Percentiles rank a stretch among this genome's conserved stretches.
phyloP scores from a whole-genome alignment of 441 rosid species.

The Populus hybrid region DNA sequence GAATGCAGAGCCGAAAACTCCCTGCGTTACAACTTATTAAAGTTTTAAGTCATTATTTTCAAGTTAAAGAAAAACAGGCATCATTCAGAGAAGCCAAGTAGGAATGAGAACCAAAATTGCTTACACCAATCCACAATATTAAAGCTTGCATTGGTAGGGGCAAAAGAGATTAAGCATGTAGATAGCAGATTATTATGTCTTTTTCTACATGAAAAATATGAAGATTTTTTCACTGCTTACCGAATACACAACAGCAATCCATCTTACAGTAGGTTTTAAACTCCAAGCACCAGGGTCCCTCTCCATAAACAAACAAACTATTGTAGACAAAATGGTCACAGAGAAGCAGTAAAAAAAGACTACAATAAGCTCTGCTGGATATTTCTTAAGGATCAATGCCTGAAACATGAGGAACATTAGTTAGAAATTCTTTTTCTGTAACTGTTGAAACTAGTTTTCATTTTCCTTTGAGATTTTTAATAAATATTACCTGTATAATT shows the following conservation, averaged over 20 bases:
- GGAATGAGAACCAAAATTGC: neutral
- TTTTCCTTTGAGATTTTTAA: neutral
- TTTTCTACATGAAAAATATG: neutral
- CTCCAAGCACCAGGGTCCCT: conserved; percentile 39
- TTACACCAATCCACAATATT: conserved; percentile 40
- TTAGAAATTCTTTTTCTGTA: neutral
- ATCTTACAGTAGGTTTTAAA: conserved; percentile 34
- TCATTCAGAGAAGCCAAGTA: neutral
- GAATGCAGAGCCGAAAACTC: conserved; percentile 57
- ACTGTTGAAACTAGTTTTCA: neutral
- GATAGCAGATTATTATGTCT: conserved; percentile 1
- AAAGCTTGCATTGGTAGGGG: conserved; percentile 29
- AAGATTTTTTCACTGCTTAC: conserved; percentile 31
- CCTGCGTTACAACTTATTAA: conserved; percentile 28
- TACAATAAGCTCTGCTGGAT: conserved; percentile 48
- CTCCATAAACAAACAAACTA: conserved; percentile 6
- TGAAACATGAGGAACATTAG: conserved; percentile 2
- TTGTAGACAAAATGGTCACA: conserved; percentile 51
- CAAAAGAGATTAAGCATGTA: neutral
- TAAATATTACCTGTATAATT: conserved; percentile 43
- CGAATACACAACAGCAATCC: conserved; percentile 47
- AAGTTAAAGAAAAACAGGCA: neutral
- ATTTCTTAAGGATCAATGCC: conserved; percentile 45
- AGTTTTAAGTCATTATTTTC: neutral
- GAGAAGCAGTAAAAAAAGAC: conserved; percentile 58